These are phyloP conservation scores for Taphrina flavorubra DNA, from an alignment of 1,139 yeast species.

Conservation along the genomic window DNA sequence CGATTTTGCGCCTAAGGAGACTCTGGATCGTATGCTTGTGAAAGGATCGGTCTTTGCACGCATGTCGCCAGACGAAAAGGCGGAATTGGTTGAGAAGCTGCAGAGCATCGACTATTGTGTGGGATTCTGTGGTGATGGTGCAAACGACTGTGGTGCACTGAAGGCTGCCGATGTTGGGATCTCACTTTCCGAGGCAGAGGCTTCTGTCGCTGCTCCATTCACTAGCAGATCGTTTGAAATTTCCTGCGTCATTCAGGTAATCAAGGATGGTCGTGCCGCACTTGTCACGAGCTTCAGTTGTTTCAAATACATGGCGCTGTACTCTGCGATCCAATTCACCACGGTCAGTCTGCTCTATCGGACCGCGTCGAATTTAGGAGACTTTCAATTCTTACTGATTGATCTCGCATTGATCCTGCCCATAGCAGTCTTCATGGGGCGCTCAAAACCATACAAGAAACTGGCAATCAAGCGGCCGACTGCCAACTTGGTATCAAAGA, in stretches of 20 bases:
- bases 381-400: constrained; percentile 91
- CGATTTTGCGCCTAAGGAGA: constrained; percentile 51
- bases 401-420: constrained; percentile 90
- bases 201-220: constrained; percentile 98
- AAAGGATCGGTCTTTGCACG: constrained; percentile 84
- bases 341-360: constrained; percentile 84
- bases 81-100: constrained; percentile 86
- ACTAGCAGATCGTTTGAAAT: constrained; percentile 89
- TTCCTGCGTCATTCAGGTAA: constrained; percentile 87
- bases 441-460: constrained; percentile 79
- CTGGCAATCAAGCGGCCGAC: constrained; percentile 81
- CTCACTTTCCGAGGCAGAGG: constrained; percentile 95
- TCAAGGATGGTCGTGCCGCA: constrained; percentile 92
- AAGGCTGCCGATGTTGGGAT: constrained; percentile 98
- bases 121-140: constrained; percentile 96
- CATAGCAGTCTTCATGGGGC: constrained; percentile 92
- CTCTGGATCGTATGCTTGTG: constrained; percentile 66
- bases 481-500: constrained; percentile 88
- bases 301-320: constrained; percentile 95
- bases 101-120: constrained; percentile 87
- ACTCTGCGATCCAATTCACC: constrained; percentile 93
- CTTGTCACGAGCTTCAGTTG: constrained; percentile 94
- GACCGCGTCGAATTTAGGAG: constrained; percentile 93
- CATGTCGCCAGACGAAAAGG: constrained; percentile 99
- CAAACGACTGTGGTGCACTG: constrained; percentile 93